Percentiles rank a stretch among this genome's conserved stretches.
phyloP scores from a whole-genome alignment of 1,284 basidiomycete genomes.

The Phaffia rhodozyma region DNA sequence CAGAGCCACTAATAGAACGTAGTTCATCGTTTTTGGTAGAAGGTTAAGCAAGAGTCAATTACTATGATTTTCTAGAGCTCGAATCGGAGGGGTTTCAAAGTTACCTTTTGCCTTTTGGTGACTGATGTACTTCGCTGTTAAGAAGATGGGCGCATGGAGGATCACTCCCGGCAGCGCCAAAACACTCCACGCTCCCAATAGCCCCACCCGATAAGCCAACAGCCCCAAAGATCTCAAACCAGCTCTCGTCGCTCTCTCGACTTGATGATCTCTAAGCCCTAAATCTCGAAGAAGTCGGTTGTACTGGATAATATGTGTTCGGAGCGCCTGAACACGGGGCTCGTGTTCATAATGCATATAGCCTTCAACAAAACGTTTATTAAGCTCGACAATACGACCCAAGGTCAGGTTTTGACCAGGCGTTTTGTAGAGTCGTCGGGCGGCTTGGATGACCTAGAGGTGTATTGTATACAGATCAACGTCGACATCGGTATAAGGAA shows the following conservation, averaged over 20 bases:
- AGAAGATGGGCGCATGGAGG: slow-evolving; percentile 85
- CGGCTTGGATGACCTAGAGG: slow-evolving; percentile 79
- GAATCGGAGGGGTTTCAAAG: slow-evolving; percentile 5
- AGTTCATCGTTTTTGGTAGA: neutral
- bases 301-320: slow-evolving; percentile 79
- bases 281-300: slow-evolving; percentile 83
- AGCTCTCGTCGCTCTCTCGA: slow-evolving; percentile 65
- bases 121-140: slow-evolving; percentile 79
- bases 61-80: neutral
- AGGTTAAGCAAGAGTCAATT: neutral
- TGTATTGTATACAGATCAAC: too few species aligned
- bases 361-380: slow-evolving; percentile 86
- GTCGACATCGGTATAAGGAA: neutral
- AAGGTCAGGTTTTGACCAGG: slow-evolving; percentile 90
- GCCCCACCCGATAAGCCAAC: slow-evolving; percentile 66
- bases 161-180: slow-evolving; percentile 90
- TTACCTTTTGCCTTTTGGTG: slow-evolving; percentile 80
- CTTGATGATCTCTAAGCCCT: slow-evolving; percentile 96
- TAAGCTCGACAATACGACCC: slow-evolving; percentile 93
- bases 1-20: slow-evolving; percentile 61
- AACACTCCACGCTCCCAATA: slow-evolving; percentile 73
- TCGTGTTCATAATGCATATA: slow-evolving; percentile 91
- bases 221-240: slow-evolving; percentile 81
- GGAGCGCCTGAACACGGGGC: slow-evolving; percentile 71
- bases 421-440: slow-evolving; percentile 82